A percentile compares a stretch with the other conserved stretches of the same genome.
Conservation (phyloP, 2,329 filamentous ascomycete species). For the Arthrocladium fulminans region DNA sequence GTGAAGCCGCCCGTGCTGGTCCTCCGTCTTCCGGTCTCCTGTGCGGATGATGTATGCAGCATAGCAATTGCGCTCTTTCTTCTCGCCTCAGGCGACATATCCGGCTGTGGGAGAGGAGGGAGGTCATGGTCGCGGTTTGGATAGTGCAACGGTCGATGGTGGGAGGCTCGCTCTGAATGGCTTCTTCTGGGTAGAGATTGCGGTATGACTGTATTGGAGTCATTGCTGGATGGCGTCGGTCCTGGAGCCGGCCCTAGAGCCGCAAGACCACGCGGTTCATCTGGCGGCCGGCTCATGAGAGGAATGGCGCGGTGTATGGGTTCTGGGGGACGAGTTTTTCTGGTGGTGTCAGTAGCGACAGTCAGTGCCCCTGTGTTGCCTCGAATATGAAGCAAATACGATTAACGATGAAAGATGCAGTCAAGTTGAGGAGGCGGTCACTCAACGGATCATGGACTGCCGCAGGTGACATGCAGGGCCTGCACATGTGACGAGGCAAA, state of each 20-base stretch:
- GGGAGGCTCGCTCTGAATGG: constrained; percentile 4
- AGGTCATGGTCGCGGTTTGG: constrained; percentile 1
- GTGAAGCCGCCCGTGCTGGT: constrained; percentile 18
- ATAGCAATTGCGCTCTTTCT: constrained; percentile 20
- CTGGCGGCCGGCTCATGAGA: background rate
- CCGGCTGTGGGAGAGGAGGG: constrained; percentile 12
- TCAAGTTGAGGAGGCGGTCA: background rate
- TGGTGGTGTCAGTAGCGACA: background rate
- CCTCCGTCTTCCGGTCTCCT: constrained; percentile 25
- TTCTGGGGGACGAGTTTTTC: background rate
- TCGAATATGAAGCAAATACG: background rate
- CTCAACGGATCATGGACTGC: background rate
- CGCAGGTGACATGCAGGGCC: background rate
- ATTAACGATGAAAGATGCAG: background rate
- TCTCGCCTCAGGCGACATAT: constrained; percentile 16
- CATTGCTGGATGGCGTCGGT: background rate
- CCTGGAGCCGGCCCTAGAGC: background rate
- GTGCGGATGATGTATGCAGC: constrained; percentile 32
- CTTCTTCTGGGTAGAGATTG: constrained; percentile 3
- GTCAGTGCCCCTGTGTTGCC: background rate
- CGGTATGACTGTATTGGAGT: background rate
- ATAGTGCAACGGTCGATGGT: background rate
- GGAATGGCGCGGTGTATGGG: background rate
- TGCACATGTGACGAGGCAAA: constrained; percentile 2
- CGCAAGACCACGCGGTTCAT: background rate